phyloP scores from a whole-genome alignment of 1,284 basidiomycete species.

The Rhizoctonia solani region DNA sequence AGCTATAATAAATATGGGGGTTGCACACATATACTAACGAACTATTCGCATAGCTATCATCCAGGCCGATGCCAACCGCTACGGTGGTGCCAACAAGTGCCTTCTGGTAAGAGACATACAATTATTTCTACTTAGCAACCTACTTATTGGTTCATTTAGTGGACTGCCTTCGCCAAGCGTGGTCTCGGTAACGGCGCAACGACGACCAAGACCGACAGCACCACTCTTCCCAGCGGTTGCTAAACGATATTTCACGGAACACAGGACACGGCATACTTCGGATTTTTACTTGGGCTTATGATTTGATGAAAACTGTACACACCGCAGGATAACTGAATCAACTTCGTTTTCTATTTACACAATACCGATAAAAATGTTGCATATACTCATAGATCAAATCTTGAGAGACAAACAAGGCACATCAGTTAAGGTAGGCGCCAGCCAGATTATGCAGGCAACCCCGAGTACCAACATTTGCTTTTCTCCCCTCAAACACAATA shows the following conservation, averaged over 20 bases:
- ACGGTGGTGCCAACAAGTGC: conserved; percentile 37
- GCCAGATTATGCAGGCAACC: no score
- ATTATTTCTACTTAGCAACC: conserved; percentile 33
- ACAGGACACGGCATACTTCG: conserved; percentile 30
- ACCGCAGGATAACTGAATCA: background rate
- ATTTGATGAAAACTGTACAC: background rate
- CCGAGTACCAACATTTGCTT: no score
- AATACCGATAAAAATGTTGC: background rate
- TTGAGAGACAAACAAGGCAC: no score
- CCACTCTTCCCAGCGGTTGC: conserved; percentile 28
- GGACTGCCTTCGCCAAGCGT: conserved; percentile 36
- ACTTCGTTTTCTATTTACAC: background rate
- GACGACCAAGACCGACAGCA: conserved; percentile 23
- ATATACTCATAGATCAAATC: background rate
- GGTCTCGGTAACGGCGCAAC: conserved; percentile 26
- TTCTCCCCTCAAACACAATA: no score
- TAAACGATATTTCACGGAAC: conserved; percentile 25
- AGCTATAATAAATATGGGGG: background rate
- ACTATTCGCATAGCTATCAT: conserved; percentile 25
- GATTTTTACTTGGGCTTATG: conserved; percentile 27
- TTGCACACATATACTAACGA: no score
- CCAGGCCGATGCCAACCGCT: conserved; percentile 35
- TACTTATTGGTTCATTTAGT: conserved; percentile 32
- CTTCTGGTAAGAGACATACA: background rate
- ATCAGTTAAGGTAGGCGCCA: no score